Base-by-base conservation (phyloP, 2,329 filamentous ascomycete species). In the Monilinia polystroma region DNA sequence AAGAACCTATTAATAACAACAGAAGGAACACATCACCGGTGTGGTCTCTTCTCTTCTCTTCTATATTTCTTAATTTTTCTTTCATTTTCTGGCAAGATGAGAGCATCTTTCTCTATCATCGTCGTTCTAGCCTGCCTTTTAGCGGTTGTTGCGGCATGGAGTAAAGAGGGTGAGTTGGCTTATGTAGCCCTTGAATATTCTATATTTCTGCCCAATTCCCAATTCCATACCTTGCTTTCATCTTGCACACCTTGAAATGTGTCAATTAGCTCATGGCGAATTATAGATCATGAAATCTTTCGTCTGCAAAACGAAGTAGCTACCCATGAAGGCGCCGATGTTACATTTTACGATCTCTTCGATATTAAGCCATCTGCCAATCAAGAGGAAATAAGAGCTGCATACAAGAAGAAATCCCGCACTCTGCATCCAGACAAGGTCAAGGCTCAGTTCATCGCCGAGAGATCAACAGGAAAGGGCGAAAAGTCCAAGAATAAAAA, bases 271-370 rank as follows among this genome's bases (percentile, higher is more conserved):
- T 75, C 60, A 67, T 60, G 41, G 47, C 65, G 67, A 64, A 68
- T 64, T 38, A n/a, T 75, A 96, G 95, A 99, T 80, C 92, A 96
- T 77, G 95, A 99, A 81, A 98, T 99, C 81, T 99, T 99, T 82
- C 91, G 93, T 74, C 84, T 99, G 70, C 90, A 90, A 76, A 93
- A 97, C 80, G 95, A 98, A 78, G 86, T 99, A 66, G 81, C 85
- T 68, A 80, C 86, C 55, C 82, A 87, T 71, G 91, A 97, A 78
- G 93, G 95, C 67, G 75, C 83, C 63, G 89, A 91, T 70, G 85
- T 92, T 68, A 95, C 91, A 73, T 99, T 99, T 80, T 99, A 99
- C 85, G 89, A 96, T 77, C 95, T 97, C 80, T 83, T 99, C 70
- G 93, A 90, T 75, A 85, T 97, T 71, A 82, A 84, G 62, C 82